Percentiles rank a stretch among this genome's conserved stretches.
These are phyloP conservation scores for Rauvolfia tetraphylla DNA, from an alignment of 257 asterid species.

Conservation along the genomic window DNA sequence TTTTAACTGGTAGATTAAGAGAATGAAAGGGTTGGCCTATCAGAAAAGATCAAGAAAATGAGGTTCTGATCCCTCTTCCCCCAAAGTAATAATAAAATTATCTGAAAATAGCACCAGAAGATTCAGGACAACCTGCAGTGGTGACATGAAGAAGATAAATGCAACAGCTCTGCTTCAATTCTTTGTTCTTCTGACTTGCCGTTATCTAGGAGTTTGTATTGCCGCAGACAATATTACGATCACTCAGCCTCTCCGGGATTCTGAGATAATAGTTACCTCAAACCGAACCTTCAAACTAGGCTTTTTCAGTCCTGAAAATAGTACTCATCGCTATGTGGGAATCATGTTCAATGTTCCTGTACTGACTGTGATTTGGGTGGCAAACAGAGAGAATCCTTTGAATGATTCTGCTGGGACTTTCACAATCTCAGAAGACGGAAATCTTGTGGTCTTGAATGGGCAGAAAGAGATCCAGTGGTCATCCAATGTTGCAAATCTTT, in stretches of 20 bases:
- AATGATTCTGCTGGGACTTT: conserved; percentile 32
- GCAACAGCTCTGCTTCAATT: not conserved
- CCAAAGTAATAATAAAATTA: too few species aligned
- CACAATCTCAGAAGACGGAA: conserved; percentile 40
- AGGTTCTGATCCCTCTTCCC: too few species aligned
- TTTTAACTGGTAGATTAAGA: too few species aligned
- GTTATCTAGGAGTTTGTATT: not conserved
- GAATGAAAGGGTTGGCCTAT: too few species aligned
- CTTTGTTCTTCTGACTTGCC: conserved; percentile 4
- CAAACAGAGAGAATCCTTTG: conserved; percentile 47
- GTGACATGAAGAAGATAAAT: not conserved
- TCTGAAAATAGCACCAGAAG: not conserved
- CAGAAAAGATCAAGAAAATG: too few species aligned
- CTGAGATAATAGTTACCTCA: conserved; percentile 21
- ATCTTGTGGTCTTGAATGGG: conserved; percentile 36
- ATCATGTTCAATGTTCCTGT: conserved; percentile 28
- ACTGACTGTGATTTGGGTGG: conserved; percentile 46
- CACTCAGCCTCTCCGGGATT: conserved; percentile 18
- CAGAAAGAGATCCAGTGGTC: conserved; percentile 38
- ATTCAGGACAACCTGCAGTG: conserved; percentile 24
- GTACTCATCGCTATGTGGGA: conserved; percentile 28
- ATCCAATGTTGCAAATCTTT: conserved; percentile 21
- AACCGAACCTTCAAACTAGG: conserved; percentile 25
- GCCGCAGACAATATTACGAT: conserved; percentile 17
- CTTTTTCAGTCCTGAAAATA: conserved; percentile 30